Base-by-base conservation (phyloP, 1,284 basidiomycete genomes). In the Fomitopsis betulina region DNA sequence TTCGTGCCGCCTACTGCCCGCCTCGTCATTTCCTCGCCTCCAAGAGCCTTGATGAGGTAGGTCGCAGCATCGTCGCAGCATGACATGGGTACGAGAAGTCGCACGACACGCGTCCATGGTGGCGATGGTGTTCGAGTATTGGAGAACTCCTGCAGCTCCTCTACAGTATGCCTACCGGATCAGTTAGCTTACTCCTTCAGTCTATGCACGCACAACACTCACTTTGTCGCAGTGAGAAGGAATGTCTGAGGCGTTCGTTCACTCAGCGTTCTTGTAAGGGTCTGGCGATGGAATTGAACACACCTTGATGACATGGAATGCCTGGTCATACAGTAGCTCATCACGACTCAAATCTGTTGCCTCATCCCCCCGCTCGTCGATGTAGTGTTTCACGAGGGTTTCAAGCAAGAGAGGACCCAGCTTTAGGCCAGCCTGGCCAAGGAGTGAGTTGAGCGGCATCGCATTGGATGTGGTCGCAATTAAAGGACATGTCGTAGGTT, bases 51-150 rank as follows among this genome's bases (percentile, higher is more conserved):
- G 56, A 96, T 86, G 45, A 99, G 80, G 61, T 85, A 74, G 6
- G 77, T 73, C 1, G 96, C 94, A 0, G 96, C 93, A 30, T 88
- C 79, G 51, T 91, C 83, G 66, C 94, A 94, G 58, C 81, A 86
- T 1, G 82, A 78, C 72, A 89, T 81, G 2, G 89, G 90, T 2
- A 99, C 83, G 7, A 87, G 70, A 5, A 93, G 78, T 27, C 88
- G 82, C 43, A 94, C 82, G 35, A 92, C 83, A 61, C 87, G 90
- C 3, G 94, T 89, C 86, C 91, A 95, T 43, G 94, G 94, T 3
- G 95, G 93, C 3, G 93, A 85, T 0, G 93, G 93, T 0, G 93
- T 93, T 17, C 88, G 84, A 0, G 88, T 90, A 67, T 96, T 94
- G 5, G 90, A 85, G 67, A 96, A 94, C 37, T 82, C 79, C 72